Percentiles rank a stretch among this genome's conserved stretches.
phyloP scores from a whole-genome alignment of 2,329 filamentous ascomycete genomes.

The Akanthomyces uredinophilus region DNA sequence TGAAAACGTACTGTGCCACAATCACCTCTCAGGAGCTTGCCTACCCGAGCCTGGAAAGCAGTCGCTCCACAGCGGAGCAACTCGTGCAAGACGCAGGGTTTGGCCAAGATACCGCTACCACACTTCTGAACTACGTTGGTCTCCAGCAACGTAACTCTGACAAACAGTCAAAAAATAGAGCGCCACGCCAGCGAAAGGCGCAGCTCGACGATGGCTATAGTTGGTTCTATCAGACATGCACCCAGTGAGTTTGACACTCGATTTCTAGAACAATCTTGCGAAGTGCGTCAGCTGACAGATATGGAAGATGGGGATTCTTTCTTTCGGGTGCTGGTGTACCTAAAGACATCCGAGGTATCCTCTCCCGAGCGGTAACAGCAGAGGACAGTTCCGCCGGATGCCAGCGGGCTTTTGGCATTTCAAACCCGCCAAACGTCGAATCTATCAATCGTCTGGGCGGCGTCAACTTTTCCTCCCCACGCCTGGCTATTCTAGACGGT shows the following conservation, averaged over 20 bases:
- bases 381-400: slow-evolving; percentile 60
- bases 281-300: neutral
- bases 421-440: slow-evolving; percentile 54
- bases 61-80: slow-evolving; percentile 30
- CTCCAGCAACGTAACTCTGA: neutral
- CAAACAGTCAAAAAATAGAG: neutral
- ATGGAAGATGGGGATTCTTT: slow-evolving; percentile 67
- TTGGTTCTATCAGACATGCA: slow-evolving; percentile 52
- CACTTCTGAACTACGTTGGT: slow-evolving; percentile 50
- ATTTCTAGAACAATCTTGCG: neutral
- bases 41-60: slow-evolving; percentile 35
- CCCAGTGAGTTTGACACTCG: slow-evolving; percentile 35
- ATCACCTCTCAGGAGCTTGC: slow-evolving; percentile 37
- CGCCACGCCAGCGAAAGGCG: neutral
- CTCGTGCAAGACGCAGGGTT: slow-evolving; percentile 40
- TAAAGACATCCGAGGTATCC: slow-evolving; percentile 55
- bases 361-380: slow-evolving; percentile 65
- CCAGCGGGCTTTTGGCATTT: slow-evolving; percentile 64
- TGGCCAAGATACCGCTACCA: slow-evolving; percentile 32
- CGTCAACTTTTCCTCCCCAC: slow-evolving; percentile 65
- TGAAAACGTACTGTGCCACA: slow-evolving; percentile 45
- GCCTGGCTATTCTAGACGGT: slow-evolving; percentile 72
- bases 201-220: slow-evolving; percentile 25
- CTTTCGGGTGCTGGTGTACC: slow-evolving; percentile 69
- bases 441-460: slow-evolving; percentile 73